Evolutionary conservation across 805 yeast genomes (phyloP).

Genomic region (Starmerella bombicola): DNA sequence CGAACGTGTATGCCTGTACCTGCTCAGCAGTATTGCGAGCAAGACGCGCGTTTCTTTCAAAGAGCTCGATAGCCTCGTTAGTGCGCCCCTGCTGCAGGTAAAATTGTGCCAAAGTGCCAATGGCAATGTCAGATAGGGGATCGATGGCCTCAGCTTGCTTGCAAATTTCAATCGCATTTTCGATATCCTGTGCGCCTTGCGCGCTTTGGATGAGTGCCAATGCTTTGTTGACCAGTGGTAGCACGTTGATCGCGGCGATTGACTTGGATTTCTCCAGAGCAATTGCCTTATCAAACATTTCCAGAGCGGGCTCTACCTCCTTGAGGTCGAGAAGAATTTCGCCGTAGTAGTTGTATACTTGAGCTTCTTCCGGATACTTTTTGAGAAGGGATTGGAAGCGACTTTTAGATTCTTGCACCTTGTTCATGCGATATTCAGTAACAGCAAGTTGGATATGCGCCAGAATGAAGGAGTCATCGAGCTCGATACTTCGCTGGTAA

Average conservation of each 20-base stretch:
- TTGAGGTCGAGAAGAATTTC: constrained; percentile 79
- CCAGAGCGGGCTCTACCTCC: constrained; percentile 56
- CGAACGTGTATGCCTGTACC: constrained; percentile 78
- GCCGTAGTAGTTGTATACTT: constrained; percentile 89
- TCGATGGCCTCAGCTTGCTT: constrained; percentile 69
- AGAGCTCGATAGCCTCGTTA: constrained; percentile 66
- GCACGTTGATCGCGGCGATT: constrained; percentile 67
- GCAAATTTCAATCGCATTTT: constrained; percentile 52
- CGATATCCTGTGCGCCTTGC: constrained; percentile 32
- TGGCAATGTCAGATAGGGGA: constrained; percentile 79
- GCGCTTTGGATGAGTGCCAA: constrained; percentile 35
- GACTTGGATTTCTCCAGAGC: constrained; percentile 51
- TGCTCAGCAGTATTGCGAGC: constrained; percentile 80
- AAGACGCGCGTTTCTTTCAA: constrained; percentile 69
- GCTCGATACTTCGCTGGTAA: constrained; percentile 62
- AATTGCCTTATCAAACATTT: constrained; percentile 76
- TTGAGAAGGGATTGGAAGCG: constrained; percentile 42
- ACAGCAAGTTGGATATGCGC: constrained; percentile 90
- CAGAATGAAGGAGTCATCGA: constrained; percentile 64
- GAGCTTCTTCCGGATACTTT: constrained; percentile 76
- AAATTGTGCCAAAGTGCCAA: constrained; percentile 82
- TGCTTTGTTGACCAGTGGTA: constrained; percentile 85
- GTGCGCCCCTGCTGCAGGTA: constrained; percentile 72
- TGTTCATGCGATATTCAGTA: constrained; percentile 68
- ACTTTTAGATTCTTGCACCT: constrained; percentile 45